phyloP scores from a whole-genome alignment of 805 yeast species.

The Candida adriatica region DNA sequence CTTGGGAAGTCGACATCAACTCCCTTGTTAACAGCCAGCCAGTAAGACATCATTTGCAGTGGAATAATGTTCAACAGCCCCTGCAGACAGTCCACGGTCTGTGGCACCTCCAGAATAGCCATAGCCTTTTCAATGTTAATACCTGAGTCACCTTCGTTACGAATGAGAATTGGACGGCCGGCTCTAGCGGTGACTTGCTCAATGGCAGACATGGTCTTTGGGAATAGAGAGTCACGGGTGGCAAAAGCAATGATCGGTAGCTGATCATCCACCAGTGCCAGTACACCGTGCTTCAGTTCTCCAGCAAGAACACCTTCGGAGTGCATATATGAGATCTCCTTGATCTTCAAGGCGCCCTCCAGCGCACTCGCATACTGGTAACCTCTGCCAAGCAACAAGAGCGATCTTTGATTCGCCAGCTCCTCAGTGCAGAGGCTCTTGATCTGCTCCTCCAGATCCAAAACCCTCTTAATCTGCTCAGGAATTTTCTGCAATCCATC shows the following conservation, averaged over 20 bases:
- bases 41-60: conserved; percentile 90
- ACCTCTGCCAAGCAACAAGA: conserved; percentile 92
- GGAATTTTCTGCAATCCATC: conserved; percentile 82
- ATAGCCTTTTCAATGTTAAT: conserved; percentile 48
- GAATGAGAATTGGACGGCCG: conserved; percentile 91
- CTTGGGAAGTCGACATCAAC: conserved; percentile 98
- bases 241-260: conserved; percentile 95
- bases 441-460: conserved; percentile 66
- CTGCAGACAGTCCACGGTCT: conserved; percentile 95
- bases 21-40: conserved; percentile 93
- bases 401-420: conserved; percentile 76
- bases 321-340: conserved; percentile 98
- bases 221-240: conserved; percentile 92
- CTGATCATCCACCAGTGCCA: conserved; percentile 91
- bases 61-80: conserved; percentile 94
- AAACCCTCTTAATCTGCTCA: conserved; percentile 71
- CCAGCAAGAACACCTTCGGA: conserved; percentile 99
- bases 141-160: conserved; percentile 73
- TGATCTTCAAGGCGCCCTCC: conserved; percentile 97
- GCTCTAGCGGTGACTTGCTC: conserved; percentile 96
- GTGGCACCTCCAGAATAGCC: conserved; percentile 84
- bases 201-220: conserved; percentile 91
- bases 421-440: conserved; percentile 66
- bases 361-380: conserved; percentile 95
- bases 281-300: conserved; percentile 96